Conservation (phyloP, 2,329 filamentous ascomycete species). For the Chalaropsis thielavioides region DNA sequence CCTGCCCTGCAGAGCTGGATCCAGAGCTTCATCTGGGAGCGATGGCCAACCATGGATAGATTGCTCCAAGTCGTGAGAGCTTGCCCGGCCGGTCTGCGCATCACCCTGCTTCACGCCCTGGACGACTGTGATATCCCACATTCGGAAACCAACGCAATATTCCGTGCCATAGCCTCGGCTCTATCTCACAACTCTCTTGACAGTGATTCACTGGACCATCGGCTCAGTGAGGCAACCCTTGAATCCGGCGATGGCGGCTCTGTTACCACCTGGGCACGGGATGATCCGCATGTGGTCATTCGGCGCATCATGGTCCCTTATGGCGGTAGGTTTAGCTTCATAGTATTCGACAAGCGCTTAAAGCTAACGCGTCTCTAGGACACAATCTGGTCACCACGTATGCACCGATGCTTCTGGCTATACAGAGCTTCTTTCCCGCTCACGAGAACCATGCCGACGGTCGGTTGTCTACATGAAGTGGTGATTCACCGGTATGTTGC, state of each 20-base stretch:
- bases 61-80: conserved; percentile 41
- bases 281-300: conserved; percentile 34
- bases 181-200: conserved; percentile 27
- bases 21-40: conserved; percentile 54
- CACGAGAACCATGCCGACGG: background rate
- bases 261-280: conserved; percentile 32
- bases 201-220: conserved; percentile 28
- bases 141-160: conserved; percentile 50
- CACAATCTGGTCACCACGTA: conserved; percentile 58
- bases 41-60: conserved; percentile 60
- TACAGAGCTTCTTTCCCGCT: conserved; percentile 48
- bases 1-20: conserved; percentile 26
- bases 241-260: conserved; percentile 34
- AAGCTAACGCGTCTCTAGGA: conserved; percentile 29
- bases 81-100: conserved; percentile 40
- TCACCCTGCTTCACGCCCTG: conserved; percentile 64
- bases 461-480: background rate
- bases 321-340: conserved; percentile 33
- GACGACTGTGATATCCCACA: conserved; percentile 76
- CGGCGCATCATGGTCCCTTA: conserved; percentile 40
- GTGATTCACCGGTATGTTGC: background rate
- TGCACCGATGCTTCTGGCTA: conserved; percentile 47
- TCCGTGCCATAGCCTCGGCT: conserved; percentile 43
- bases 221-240: conserved; percentile 34
- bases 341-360: background rate